phyloP scores from a whole-genome alignment of 805 yeast species.

The Starmera quercuum region DNA sequence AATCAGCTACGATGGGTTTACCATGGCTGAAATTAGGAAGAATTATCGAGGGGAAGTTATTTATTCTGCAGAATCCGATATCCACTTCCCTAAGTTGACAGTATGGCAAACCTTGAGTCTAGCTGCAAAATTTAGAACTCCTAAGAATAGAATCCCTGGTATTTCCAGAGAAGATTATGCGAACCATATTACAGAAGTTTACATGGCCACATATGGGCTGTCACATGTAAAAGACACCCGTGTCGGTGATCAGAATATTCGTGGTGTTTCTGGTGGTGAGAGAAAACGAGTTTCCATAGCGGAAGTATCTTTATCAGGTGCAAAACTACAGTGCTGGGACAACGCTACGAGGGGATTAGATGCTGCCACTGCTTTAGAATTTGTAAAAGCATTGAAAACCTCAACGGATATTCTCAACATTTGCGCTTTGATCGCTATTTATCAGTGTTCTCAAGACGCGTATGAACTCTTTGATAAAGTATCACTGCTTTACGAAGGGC shows the following conservation, averaged over 20 bases:
- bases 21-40: conserved; percentile 38
- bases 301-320: conserved; percentile 41
- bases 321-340: conserved; percentile 43
- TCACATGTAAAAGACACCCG: conserved; percentile 50
- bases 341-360: conserved; percentile 56
- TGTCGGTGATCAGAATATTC: conserved; percentile 54
- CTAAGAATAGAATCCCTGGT: conserved; percentile 53
- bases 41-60: conserved; percentile 64
- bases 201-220: conserved; percentile 39
- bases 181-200: conserved; percentile 43
- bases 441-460: conserved; percentile 44
- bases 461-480: conserved; percentile 46
- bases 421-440: conserved; percentile 50
- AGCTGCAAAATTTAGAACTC: conserved; percentile 56
- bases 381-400: conserved; percentile 41
- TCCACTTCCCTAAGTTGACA: conserved; percentile 60
- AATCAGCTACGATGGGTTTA: conserved; percentile 48
- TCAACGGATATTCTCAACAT: conserved; percentile 37
- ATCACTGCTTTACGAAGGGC: conserved; percentile 42
- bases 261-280: conserved; percentile 71
- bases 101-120: conserved; percentile 60
- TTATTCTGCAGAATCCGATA: conserved; percentile 62
- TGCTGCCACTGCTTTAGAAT: conserved; percentile 50
- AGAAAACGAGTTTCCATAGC: conserved; percentile 64
- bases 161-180: conserved; percentile 50